Evolutionary conservation across 306 rosid genomes (phyloP).

Genomic region (Cicer yamashitae): DNA sequence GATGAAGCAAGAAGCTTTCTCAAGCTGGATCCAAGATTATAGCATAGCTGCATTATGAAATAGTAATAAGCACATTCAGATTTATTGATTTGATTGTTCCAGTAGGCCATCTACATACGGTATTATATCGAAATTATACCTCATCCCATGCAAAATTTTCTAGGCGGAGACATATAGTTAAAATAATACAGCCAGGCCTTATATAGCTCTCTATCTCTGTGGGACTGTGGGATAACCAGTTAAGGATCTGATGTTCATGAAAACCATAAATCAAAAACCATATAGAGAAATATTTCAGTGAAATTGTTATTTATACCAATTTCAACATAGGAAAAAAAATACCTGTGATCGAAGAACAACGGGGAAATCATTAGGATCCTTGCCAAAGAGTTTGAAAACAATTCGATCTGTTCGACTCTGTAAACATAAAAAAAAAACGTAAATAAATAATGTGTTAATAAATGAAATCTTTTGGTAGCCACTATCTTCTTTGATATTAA

Average conservation of each 20-base stretch:
- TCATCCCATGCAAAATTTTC: constrained; percentile 47
- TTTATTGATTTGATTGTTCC: constrained; percentile 13
- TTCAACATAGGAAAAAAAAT: neutral
- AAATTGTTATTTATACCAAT: neutral
- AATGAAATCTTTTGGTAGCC: constrained; percentile 22
- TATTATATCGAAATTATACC: constrained; percentile 57
- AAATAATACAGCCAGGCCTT: constrained; percentile 31
- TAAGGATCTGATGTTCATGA: constrained; percentile 26
- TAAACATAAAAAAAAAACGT: constrained; percentile 36
- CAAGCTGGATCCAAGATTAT: constrained; percentile 70
- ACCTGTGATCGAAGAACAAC: constrained; percentile 32
- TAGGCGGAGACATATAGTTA: constrained; percentile 29
- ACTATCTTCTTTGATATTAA: neutral
- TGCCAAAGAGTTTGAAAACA: constrained; percentile 89
- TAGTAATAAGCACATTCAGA: constrained; percentile 23
- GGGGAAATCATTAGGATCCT: constrained; percentile 32
- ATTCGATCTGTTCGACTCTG: constrained; percentile 94
- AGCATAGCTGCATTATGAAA: constrained; percentile 64
- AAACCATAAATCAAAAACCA: constrained; percentile 12
- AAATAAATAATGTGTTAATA: constrained; percentile 23
- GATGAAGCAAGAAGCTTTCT: constrained; percentile 67
- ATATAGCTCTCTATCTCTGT: constrained; percentile 34
- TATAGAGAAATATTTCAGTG: neutral
- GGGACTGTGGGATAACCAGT: constrained; percentile 32
- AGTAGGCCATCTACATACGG: constrained; percentile 14